Evolutionary conservation across 441 rosid genomes (phyloP), one percentile per base, ranked within the genome.

Genomic region (Theobroma grandiflorum): DNA sequence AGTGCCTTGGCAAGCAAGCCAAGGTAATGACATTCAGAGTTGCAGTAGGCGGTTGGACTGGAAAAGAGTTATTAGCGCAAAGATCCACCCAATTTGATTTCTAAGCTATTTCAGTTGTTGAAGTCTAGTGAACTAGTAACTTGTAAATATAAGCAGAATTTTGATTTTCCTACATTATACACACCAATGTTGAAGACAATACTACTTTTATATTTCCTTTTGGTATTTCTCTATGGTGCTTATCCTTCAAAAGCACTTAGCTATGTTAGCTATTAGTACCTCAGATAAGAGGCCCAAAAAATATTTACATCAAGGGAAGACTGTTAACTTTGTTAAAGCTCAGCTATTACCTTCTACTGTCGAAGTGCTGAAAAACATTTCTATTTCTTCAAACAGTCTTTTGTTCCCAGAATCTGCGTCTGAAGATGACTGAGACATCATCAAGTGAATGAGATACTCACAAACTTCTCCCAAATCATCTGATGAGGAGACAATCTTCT

Each of bases 351-450:
- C 85, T 57, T 74, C 78, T 53, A 42, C 79, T 72, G 87, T 85
- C 67, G 76, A 77, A 75, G 77, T 79, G 78, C 82, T 81, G 79
- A 83, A 88, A 81, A 90, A 92, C 80, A 78, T 80, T 82, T 94
- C 97, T 81, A 94, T 86, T 85, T 93, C 96, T 12, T 87, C 89
- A 57, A 89, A 84, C 80, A 96, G 77, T 75, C 78, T 83, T 80
- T 67, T 75, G 75, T 81, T 86, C 33, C 81, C 68, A 67, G 73
- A 78, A 77, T 66, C 82, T 52, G 65, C 71, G 38, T 73, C 74
- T 65, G 43, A 66, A 73, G 45, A 69, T 26, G 86, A 83, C 26
- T 82, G 82, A n/a, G n/a, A n/a, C n/a, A n/a, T n/a, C n/a, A n/a
- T n/a, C n/a, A n/a, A n/a, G n/a, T n/a, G n/a, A 84, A 92, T 78